A percentile compares a stretch with the other conserved stretches of the same genome.
Evolutionary conservation across 169 alveolate genomes (phyloP).

Genomic region (Plasmodium cynomolgi): DNA sequence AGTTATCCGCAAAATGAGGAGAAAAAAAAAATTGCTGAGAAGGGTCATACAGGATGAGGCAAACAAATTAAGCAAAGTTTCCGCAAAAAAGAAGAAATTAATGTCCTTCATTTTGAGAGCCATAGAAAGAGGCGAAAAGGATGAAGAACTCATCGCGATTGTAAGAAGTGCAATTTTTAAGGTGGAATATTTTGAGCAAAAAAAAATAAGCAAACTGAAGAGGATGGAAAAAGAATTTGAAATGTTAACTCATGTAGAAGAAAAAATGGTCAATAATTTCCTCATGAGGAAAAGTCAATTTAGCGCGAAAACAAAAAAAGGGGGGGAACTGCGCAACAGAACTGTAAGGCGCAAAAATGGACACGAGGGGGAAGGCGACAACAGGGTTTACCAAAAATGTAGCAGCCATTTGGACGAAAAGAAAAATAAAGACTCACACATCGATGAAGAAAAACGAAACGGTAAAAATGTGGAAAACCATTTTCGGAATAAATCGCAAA

Average conservation of each 20-base stretch:
- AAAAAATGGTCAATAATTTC: background rate
- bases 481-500: background rate
- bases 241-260: background rate
- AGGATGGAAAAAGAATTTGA: background rate
- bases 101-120: background rate
- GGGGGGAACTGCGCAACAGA: background rate
- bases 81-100: conserved; percentile 6
- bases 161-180: background rate
- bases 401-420: background rate
- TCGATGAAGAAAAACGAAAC: background rate
- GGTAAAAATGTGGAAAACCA: background rate
- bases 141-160: background rate
- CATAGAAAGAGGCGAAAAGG: background rate
- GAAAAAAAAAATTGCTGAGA: background rate
- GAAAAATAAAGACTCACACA: background rate
- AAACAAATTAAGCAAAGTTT: background rate
- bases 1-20: background rate
- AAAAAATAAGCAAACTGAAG: conserved; percentile 13
- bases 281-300: background rate
- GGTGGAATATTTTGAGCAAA: conserved; percentile 18
- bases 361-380: background rate
- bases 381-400: background rate
- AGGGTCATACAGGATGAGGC: background rate
- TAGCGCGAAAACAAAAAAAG: background rate
- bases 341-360: background rate